Conservation (phyloP, 2,329 filamentous ascomycete genomes). For the Pseudocercospora eumusae region DNA sequence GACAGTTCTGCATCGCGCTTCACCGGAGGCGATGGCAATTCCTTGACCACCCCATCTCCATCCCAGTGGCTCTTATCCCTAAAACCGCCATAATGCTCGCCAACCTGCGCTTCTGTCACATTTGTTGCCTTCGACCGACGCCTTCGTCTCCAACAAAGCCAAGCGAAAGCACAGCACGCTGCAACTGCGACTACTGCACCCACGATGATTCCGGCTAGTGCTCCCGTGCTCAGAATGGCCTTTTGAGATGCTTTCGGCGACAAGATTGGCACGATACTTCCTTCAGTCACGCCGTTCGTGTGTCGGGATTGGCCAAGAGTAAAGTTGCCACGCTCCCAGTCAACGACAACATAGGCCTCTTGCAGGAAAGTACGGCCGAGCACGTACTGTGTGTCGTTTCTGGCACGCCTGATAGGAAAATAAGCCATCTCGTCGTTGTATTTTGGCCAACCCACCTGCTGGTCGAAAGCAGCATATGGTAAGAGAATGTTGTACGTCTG, state of each 20-base stretch:
- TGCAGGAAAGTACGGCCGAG: slow-evolving; percentile 38
- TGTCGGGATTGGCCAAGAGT: slow-evolving; percentile 21
- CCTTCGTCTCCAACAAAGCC: no score
- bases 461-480: slow-evolving; percentile 39
- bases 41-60: no score
- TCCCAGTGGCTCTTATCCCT: no score
- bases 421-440: slow-evolving; percentile 22
- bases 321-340: slow-evolving; percentile 25
- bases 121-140: no score
- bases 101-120: no score
- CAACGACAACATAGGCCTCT: slow-evolving; percentile 33
- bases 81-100: no score
- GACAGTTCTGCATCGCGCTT: no score
- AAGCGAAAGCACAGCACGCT: background rate
- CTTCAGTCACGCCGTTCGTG: slow-evolving; percentile 12
- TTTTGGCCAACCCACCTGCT: slow-evolving; percentile 27
- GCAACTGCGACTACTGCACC: background rate
- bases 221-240: background rate
- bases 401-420: slow-evolving; percentile 34
- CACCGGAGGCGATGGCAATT: no score
- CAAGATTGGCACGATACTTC: slow-evolving; percentile 14
- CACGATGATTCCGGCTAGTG: background rate
- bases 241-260: background rate
- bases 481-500: slow-evolving; percentile 30
- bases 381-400: slow-evolving; percentile 32